Base-by-base conservation (phyloP, 208 protist species). In the Leptomonas pyrrhocoris region DNA sequence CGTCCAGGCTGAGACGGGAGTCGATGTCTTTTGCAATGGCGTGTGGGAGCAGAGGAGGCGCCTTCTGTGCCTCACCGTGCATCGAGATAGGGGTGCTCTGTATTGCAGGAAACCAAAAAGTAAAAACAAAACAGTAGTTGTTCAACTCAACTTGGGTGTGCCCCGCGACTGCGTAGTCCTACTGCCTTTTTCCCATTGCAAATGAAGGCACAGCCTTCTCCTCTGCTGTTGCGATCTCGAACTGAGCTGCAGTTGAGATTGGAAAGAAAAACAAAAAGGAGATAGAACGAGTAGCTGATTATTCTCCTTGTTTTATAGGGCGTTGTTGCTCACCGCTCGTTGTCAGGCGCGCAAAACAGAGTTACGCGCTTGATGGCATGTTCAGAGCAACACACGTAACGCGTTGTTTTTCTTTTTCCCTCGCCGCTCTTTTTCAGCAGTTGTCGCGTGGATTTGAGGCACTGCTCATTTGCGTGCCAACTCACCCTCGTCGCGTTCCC, bases 1-100 rank as follows among this genome's bases (percentile, higher is more conserved):
- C 73, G 61, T 84, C 78, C 60, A 83, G 73, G 31, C 27, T 68
- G 57, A 85, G 62, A 9, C 79, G 73, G 21, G 73, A 65, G 49
- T 81, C 64, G 27, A 90, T 54, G 55, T 90, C 84, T 60, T 67
- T 50, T 16, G 74, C 53, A 28, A 86, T 55, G 7, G 79, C 84
- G 58, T 79, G 69, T 13, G 59, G 63, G 36, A 85, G 60, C 34
- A 68, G 55, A 30, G 34, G 19, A 31, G 80, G 71, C 46, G 86
- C 28, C 21, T 36, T 45, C 19, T n/a, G 8, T 27, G 21, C 48
- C 54, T 53, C 21, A 2, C 63, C 48, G 11, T 28, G 49, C 64
- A 73, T 63, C 27, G 34, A 38, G 9, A 38, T 49, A 38, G 0
- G 1, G 12, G 0, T 51, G 23, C 15, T 57, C 13, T 13, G 4